Conservation (phyloP, 495 filamentous ascomycete species). For the Physcia stellaris region DNA sequence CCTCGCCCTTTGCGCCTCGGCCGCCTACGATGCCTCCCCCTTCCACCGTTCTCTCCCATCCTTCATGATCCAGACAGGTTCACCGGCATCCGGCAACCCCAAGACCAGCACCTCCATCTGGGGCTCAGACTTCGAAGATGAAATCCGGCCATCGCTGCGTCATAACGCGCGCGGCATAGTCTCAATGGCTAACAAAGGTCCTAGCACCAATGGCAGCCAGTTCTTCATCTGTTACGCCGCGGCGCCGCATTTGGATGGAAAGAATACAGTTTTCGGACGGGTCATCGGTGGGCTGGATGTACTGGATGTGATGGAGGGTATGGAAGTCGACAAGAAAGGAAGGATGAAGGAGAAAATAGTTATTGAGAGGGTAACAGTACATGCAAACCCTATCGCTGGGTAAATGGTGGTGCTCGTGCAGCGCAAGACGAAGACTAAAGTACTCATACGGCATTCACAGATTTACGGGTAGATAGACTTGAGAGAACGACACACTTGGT, state of each 20-base stretch:
- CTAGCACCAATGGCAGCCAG: constrained; percentile 81
- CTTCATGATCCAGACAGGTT: constrained; percentile 87
- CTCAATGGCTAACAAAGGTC: constrained; percentile 80
- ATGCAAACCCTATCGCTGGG: constrained; percentile 83
- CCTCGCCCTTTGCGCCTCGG: constrained; percentile 82
- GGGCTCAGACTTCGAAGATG: constrained; percentile 72
- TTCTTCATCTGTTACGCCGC: constrained; percentile 84
- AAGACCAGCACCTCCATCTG: constrained; percentile 81
- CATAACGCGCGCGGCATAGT: constrained; percentile 82
- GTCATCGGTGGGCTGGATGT: constrained; percentile 41
- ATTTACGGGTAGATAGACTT: no score
- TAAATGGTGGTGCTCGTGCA: no score
- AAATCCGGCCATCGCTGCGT: constrained; percentile 70
- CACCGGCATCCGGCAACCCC: constrained; percentile 36
- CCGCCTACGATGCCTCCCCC: constrained; percentile 75
- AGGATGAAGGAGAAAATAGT: constrained; percentile 43
- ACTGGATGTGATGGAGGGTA: constrained; percentile 50
- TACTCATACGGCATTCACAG: no score
- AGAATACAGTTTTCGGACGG: constrained; percentile 88
- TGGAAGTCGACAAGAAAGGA: constrained; percentile 90
- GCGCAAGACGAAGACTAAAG: no score
- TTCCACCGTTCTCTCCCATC: constrained; percentile 81
- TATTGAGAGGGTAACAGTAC: constrained; percentile 54
- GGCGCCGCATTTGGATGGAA: constrained; percentile 83
- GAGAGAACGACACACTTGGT: no score